phyloP scores from a whole-genome alignment of 192 early-diverging fungal species.

The Coemansia sp. region DNA sequence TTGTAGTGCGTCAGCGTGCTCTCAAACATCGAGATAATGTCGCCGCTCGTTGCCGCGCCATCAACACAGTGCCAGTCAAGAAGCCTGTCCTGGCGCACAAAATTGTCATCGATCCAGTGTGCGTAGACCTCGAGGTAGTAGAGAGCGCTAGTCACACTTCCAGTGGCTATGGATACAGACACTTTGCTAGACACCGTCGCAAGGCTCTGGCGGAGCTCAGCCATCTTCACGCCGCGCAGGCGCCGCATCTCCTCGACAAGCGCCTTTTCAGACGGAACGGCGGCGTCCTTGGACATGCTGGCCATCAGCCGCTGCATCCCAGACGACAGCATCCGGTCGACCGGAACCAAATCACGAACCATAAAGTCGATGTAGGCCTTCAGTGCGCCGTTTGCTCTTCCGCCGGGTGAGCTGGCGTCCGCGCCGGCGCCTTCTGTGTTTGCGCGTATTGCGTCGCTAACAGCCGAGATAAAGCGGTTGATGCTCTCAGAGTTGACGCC shows the following conservation, averaged over 20 bases:
- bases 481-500: conserved; percentile 25
- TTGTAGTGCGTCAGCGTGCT: conserved; percentile 36
- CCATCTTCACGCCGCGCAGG: conserved; percentile 12
- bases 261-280: conserved; percentile 22
- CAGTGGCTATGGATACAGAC: conserved; percentile 43
- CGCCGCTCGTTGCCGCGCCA: conserved; percentile 41
- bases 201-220: conserved; percentile 23
- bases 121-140: conserved; percentile 39
- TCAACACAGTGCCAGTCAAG: conserved; percentile 45
- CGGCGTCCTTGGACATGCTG: conserved; percentile 18
- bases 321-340: conserved; percentile 39
- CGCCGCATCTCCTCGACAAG: conserved; percentile 36
- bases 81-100: conserved; percentile 39
- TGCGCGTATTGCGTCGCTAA: conserved; percentile 38
- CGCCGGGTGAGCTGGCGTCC: background rate
- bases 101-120: conserved; percentile 39
- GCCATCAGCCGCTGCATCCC: conserved; percentile 48
- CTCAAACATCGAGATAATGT: conserved; percentile 47
- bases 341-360: conserved; percentile 45
- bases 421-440: conserved; percentile 11
- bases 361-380: conserved; percentile 45
- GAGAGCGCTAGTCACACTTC: conserved; percentile 17
- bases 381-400: conserved; percentile 22
- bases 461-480: conserved; percentile 36
- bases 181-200: conserved; percentile 23